phyloP scores from a whole-genome alignment of 1,284 basidiomycete species.

The Cryptococcus sp. region DNA sequence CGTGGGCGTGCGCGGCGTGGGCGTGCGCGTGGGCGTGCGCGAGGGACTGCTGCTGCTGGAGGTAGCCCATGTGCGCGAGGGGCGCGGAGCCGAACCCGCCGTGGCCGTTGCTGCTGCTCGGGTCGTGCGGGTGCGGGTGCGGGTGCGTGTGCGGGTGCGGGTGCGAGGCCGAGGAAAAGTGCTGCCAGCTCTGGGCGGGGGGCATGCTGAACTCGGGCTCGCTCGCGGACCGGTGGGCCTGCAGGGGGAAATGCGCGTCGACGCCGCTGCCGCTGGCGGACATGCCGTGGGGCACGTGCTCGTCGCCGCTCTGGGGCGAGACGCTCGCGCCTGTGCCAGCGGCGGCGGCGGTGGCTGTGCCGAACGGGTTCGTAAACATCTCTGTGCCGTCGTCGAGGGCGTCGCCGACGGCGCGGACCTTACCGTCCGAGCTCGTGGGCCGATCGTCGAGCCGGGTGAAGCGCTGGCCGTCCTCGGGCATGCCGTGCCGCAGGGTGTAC shows the following conservation, averaged over 20 bases:
- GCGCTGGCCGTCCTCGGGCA: constrained; percentile 7
- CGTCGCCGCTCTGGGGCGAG: background rate
- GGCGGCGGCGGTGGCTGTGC: too few relatives aligned
- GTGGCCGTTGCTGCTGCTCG: background rate
- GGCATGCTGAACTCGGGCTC: constrained; percentile 27
- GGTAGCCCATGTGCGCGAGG: constrained; percentile 8
- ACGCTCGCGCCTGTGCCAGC: constrained; percentile 8
- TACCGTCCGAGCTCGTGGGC: constrained; percentile 11
- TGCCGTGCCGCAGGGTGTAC: background rate
- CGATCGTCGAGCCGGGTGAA: constrained; percentile 11
- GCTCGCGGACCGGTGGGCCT: constrained; percentile 23
- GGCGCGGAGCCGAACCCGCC: constrained; percentile 9
- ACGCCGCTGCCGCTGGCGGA: constrained; percentile 10
- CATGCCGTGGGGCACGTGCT: constrained; percentile 8
- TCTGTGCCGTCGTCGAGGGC: constrained; percentile 23
- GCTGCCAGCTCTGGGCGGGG: constrained; percentile 6
- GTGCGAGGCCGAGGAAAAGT: background rate
- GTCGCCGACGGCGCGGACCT: constrained; percentile 9
- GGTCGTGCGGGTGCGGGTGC: background rate
- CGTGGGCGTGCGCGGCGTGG: too few relatives aligned
- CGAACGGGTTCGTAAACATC: constrained; percentile 28
- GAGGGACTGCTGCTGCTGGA: constrained; percentile 16
- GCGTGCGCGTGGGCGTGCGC: too few relatives aligned
- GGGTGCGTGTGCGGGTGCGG: too few relatives aligned
- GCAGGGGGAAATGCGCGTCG: constrained; percentile 27